Base-by-base conservation (phyloP, 768 basidiomycete genomes). In the Amanita molliuscula region DNA sequence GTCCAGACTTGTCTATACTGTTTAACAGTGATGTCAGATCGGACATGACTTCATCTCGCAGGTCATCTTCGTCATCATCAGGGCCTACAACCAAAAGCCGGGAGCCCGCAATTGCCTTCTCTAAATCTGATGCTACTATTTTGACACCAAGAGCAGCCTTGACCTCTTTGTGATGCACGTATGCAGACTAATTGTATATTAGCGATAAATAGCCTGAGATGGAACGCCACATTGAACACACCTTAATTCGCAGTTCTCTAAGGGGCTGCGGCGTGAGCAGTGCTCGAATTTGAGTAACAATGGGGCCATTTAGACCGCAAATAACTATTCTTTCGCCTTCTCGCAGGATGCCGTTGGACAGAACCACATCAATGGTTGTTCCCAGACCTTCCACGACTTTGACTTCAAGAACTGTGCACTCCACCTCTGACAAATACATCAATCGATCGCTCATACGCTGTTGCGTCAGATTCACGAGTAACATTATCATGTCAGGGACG, bases 401-500 rank as follows among this genome's bases (percentile, higher is more conserved):
- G 64, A 98, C 96, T 66, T 98, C 96, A 51, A 99, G 79, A 9
- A 99, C 91, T 5, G 96, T 99, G 66, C 95, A 97, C 68, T 97
- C 93, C 38, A 98, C 75, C 61, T 96, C 93, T 26, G 92, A 89
- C 53, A 98, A 77, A 69, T 98, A 99, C 96, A 98, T 99, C 54
- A 99, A 76, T 37, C 87, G 79, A 64, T 94, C 89, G 65, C 87
- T 92, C 95, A 98, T 96, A 53, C 96, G 82, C 69, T 96, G 87
- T 65, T 98, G 95, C 13, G 95, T 98, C 48, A 98, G 77, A 65
- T 96, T 94, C 68, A 97, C 81, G 61, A 99, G 82, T 23, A 99
- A 76, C 89, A 94, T 90, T 70, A 99, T 92, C 95, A 99, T 95
- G 71, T 98, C 96, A 25, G 96, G 96, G 9, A 99, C 77, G 64